phyloP scores from a whole-genome alignment of 2,329 filamentous ascomycete genomes.

The Pseudopyricularia cyperi region DNA sequence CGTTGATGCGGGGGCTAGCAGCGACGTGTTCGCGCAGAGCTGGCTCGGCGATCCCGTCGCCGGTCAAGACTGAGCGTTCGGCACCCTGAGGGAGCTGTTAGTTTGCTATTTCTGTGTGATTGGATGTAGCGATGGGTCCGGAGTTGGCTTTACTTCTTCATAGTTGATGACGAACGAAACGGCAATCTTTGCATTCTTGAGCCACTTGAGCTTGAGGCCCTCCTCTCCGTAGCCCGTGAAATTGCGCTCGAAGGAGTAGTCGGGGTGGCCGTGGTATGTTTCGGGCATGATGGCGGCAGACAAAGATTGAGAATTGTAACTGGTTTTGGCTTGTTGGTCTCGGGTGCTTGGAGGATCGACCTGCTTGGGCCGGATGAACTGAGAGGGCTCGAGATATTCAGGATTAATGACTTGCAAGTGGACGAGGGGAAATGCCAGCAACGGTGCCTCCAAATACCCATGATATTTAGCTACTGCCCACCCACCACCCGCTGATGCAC shows the following conservation, averaged over 20 bases:
- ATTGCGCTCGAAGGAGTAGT: slow-evolving; percentile 12
- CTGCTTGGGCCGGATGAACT: too few relatives aligned
- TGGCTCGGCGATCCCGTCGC: slow-evolving; percentile 15
- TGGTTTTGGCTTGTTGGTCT: too few relatives aligned
- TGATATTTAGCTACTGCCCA: too few relatives aligned
- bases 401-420: too few relatives aligned
- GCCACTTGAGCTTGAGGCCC: slow-evolving; percentile 16
- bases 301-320: too few relatives aligned
- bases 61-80: slow-evolving; percentile 17
- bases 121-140: neutral
- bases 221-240: slow-evolving; percentile 7
- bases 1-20: slow-evolving; percentile 5
- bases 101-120: neutral
- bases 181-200: slow-evolving; percentile 20
- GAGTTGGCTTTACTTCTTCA: slow-evolving; percentile 11
- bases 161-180: slow-evolving; percentile 24
- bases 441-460: too few relatives aligned
- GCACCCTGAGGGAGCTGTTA: slow-evolving; percentile 7
- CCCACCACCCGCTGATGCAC: too few relatives aligned
- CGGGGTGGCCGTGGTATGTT: slow-evolving; percentile 3
- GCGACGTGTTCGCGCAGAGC: slow-evolving; percentile 6
- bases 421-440: too few relatives aligned
- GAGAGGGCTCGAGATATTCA: too few relatives aligned
- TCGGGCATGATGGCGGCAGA: slow-evolving; percentile 1
- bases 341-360: too few relatives aligned